These are phyloP conservation scores for Physcomitrellopsis africana DNA, from an alignment of 225 moss, liverwort and hornwort species.

Conservation along the genomic window DNA sequence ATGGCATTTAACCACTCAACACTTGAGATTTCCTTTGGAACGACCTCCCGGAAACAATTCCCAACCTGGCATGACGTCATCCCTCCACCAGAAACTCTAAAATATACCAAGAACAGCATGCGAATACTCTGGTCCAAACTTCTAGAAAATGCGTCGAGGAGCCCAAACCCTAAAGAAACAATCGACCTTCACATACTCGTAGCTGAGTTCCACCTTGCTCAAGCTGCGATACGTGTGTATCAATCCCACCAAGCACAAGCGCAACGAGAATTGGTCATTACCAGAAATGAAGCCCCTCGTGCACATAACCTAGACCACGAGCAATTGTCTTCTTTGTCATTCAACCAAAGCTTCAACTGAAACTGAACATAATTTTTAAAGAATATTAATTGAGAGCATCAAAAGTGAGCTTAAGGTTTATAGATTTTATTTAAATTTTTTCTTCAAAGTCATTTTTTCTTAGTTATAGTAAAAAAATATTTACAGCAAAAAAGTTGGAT, in stretches of 20 bases:
- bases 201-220: constrained; percentile 5
- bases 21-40: constrained; percentile 3
- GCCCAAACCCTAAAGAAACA: constrained; percentile 33
- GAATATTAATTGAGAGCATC: too few relatives aligned
- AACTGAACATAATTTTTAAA: not conserved
- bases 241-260: not conserved
- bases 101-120: not conserved
- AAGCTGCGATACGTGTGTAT: not conserved
- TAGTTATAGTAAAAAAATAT: too few relatives aligned
- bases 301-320: constrained; percentile 17
- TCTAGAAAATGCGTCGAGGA: constrained; percentile 4
- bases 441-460: too few relatives aligned
- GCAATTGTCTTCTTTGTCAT: constrained; percentile 6
- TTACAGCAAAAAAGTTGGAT: too few relatives aligned
- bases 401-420: too few relatives aligned
- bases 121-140: constrained; percentile 4
- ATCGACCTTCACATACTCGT: not conserved
- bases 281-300: constrained; percentile 6
- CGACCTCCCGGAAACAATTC: not conserved
- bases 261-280: not conserved
- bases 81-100: not conserved
- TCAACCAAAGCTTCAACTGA: constrained; percentile 14
- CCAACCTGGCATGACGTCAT: not conserved
- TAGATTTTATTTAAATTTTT: too few relatives aligned
- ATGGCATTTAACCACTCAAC: constrained; percentile 2